Conservation (phyloP, 2,329 filamentous ascomycete genomes). For the Ceratocystis harringtonii region DNA sequence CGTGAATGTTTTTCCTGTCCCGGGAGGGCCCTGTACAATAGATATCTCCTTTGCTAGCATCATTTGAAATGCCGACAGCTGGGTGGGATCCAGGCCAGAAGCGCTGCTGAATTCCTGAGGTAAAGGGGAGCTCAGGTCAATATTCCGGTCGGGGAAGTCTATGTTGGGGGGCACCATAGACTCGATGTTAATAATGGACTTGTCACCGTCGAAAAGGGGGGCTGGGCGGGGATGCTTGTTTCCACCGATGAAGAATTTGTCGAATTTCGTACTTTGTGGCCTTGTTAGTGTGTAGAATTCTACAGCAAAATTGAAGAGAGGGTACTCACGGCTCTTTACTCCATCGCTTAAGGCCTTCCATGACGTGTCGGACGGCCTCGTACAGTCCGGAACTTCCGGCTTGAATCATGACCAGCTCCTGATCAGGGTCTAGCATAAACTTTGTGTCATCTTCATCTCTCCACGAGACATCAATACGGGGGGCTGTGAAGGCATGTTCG, state of each 20-base stretch:
- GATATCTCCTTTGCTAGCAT: conserved; percentile 60
- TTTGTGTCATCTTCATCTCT: conserved; percentile 36
- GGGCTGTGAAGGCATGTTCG: conserved; percentile 29
- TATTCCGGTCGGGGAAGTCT: background rate
- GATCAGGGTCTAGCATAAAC: conserved; percentile 48
- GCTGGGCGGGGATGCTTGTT: conserved; percentile 25
- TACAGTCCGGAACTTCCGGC: conserved; percentile 52
- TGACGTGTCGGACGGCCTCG: conserved; percentile 51
- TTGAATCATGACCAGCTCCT: conserved; percentile 67
- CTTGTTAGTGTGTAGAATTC: conserved; percentile 2
- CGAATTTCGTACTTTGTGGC: conserved; percentile 37
- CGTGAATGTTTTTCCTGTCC: conserved; percentile 63
- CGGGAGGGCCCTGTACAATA: conserved; percentile 71
- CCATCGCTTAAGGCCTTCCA: conserved; percentile 13
- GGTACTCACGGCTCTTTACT: conserved; percentile 10
- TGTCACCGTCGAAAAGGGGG: conserved; percentile 21
- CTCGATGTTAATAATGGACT: conserved; percentile 6
- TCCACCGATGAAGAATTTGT: conserved; percentile 43
- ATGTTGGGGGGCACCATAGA: background rate
- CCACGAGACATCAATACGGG: conserved; percentile 64
- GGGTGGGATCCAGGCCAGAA: conserved; percentile 43
- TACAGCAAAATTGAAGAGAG: background rate
- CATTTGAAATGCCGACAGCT: conserved; percentile 49
- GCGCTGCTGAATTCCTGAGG: conserved; percentile 16
- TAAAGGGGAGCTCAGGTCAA: conserved; percentile 3